These are phyloP conservation scores for Plenodomus tracheiphilus DNA, from an alignment of 2,329 filamentous ascomycete genomes.

Conservation along the genomic window DNA sequence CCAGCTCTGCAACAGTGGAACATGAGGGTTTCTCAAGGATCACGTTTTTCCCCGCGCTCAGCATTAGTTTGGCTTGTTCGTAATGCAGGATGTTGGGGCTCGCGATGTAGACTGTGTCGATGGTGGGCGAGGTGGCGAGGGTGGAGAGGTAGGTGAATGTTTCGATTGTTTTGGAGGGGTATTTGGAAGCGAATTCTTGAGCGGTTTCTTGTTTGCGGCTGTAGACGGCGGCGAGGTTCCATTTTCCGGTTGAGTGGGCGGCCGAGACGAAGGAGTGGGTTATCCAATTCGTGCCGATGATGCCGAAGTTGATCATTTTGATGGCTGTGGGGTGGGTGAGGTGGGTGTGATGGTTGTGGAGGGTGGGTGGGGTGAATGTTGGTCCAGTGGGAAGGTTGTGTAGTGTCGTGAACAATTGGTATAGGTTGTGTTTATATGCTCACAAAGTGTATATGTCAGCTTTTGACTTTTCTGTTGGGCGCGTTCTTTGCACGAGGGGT, in stretches of 20 bases:
- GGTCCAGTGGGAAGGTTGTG: neutral
- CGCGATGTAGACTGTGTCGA: conserved; percentile 54
- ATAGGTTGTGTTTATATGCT: neutral
- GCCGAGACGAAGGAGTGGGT: conserved; percentile 52
- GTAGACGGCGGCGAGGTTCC: conserved; percentile 52
- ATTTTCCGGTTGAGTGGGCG: conserved; percentile 49
- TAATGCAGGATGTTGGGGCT: conserved; percentile 55
- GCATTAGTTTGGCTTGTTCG: conserved; percentile 48
- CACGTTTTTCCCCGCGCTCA: conserved; percentile 52
- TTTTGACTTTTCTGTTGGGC: conserved; percentile 4
- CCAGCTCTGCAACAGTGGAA: conserved; percentile 47
- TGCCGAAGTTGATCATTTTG: conserved; percentile 49
- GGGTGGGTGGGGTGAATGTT: neutral
- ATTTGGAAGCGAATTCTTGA: conserved; percentile 48
- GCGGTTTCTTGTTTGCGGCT: conserved; percentile 51
- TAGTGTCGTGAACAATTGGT: neutral
- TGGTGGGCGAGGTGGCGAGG: conserved; percentile 43
- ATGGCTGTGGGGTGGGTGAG: neutral
- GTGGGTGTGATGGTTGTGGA: neutral
- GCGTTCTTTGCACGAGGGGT: conserved; percentile 4
- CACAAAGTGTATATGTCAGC: conserved; percentile 1
- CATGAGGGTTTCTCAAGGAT: conserved; percentile 56
- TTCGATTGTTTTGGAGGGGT: conserved; percentile 33
- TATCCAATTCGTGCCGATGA: conserved; percentile 56
- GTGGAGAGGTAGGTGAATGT: conserved; percentile 47